These are phyloP conservation scores for Bodo saltans DNA, from an alignment of 78 protist species.

Conservation along the genomic window DNA sequence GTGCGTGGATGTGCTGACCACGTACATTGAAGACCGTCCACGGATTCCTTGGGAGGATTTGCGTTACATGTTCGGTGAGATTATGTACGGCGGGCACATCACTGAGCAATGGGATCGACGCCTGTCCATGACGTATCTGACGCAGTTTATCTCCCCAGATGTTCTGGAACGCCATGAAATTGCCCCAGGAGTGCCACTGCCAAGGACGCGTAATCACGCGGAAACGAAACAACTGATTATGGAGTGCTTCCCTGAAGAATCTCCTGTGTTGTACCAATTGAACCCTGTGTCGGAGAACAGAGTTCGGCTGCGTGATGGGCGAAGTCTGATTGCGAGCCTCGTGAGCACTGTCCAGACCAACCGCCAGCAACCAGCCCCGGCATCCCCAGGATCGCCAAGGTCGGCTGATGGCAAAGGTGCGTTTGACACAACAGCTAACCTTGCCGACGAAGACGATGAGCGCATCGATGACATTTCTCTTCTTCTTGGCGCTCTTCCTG, in stretches of 20 bases:
- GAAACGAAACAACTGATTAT: not conserved
- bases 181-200: not conserved
- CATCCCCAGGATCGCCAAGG: not conserved
- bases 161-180: not conserved
- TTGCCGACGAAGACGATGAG: not conserved
- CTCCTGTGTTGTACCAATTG: not conserved
- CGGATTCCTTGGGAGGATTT: slow-evolving; percentile 67
- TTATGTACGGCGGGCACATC: slow-evolving; percentile 84
- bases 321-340: not conserved
- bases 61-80: slow-evolving; percentile 73
- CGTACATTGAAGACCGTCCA: slow-evolving; percentile 47
- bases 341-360: not conserved
- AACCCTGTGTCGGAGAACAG: not conserved
- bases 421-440: not conserved
- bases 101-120: slow-evolving; percentile 76
- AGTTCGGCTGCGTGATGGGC: not conserved
- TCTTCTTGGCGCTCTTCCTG: slow-evolving; percentile 31
- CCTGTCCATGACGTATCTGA: slow-evolving; percentile 50
- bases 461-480: slow-evolving; percentile 8
- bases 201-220: not conserved
- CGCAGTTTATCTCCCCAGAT: not conserved
- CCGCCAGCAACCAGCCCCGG: not conserved
- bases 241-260: not conserved
- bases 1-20: slow-evolving; percentile 57
- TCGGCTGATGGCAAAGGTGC: not conserved